Evolutionary conservation across 495 filamentous ascomycete species (phyloP).

Genomic region (Daldinia decipiens): DNA sequence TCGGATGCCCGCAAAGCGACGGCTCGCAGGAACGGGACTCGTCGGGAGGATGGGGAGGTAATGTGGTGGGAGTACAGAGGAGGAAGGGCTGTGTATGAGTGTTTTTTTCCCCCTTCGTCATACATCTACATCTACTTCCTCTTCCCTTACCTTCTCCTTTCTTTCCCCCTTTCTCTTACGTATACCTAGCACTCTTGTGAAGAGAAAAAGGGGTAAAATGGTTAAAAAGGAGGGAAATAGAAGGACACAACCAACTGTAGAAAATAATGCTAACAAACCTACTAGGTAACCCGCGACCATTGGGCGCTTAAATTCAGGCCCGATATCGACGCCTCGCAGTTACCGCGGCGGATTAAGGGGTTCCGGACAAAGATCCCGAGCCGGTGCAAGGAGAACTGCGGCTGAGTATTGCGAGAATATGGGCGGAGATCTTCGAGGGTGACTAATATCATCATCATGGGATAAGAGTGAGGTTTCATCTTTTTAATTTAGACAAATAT

Average conservation of each 20-base stretch:
- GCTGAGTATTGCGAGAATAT: neutral
- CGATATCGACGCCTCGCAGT: constrained; percentile 23
- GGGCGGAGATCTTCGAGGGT: neutral
- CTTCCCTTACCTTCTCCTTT: neutral
- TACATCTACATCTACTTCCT: neutral
- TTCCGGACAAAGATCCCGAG: constrained; percentile 27
- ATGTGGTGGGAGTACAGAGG: constrained; percentile 22
- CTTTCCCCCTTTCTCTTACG: neutral
- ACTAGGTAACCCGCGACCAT: constrained; percentile 28
- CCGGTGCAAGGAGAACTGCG: constrained; percentile 13
- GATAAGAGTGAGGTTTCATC: neutral
- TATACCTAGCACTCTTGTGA: neutral
- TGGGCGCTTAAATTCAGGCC: constrained; percentile 32
- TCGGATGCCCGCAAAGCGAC: constrained; percentile 4
- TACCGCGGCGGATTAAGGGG: constrained; percentile 28
- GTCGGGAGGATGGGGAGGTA: constrained; percentile 16
- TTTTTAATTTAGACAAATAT: neutral
- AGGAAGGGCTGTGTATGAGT: constrained; percentile 39
- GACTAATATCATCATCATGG: neutral
- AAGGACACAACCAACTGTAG: neutral
- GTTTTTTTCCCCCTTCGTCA: neutral
- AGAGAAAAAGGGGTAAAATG: neutral
- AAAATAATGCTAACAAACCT: neutral
- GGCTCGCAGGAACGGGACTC: neutral
- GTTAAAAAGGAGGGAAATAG: neutral